Percentiles rank a stretch among this genome's conserved stretches.
Conservation (phyloP, 2,329 filamentous ascomycete genomes). For the Microcyclospora pomicola region DNA sequence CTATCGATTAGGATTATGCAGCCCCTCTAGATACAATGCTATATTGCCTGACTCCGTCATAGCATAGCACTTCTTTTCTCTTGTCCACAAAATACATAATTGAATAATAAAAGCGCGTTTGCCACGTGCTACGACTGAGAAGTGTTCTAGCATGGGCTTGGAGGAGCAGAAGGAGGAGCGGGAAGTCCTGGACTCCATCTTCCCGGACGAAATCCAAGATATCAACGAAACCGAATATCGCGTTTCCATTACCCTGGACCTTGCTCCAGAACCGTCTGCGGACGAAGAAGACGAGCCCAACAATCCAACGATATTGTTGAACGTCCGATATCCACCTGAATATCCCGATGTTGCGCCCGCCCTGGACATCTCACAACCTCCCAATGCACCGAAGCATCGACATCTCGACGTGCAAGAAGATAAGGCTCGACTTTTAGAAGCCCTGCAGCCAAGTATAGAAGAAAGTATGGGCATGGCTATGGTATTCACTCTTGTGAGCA, state of each 20-base stretch:
- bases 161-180: constrained; percentile 94
- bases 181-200: constrained; percentile 96
- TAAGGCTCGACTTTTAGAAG: constrained; percentile 57
- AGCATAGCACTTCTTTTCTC: too few species aligned
- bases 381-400: constrained; percentile 54
- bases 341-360: constrained; percentile 81
- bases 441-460: constrained; percentile 61
- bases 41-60: too few species aligned
- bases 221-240: constrained; percentile 82
- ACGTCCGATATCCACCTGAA: constrained; percentile 74
- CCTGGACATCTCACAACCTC: constrained; percentile 64
- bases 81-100: too few species aligned
- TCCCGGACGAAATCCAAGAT: constrained; percentile 94
- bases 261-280: constrained; percentile 28
- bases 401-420: constrained; percentile 72
- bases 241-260: constrained; percentile 73
- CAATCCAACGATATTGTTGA: constrained; percentile 59
- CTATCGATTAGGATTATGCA: too few species aligned
- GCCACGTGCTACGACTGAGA: not conserved
- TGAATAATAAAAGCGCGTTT: too few species aligned
- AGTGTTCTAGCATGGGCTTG: constrained; percentile 27
- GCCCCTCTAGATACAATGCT: too few species aligned
- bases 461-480: constrained; percentile 96
- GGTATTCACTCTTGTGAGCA: constrained; percentile 81
- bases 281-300: constrained; percentile 42